Base-by-base conservation (phyloP, 306 rosid species). In the Ziziphus jujuba region DNA sequence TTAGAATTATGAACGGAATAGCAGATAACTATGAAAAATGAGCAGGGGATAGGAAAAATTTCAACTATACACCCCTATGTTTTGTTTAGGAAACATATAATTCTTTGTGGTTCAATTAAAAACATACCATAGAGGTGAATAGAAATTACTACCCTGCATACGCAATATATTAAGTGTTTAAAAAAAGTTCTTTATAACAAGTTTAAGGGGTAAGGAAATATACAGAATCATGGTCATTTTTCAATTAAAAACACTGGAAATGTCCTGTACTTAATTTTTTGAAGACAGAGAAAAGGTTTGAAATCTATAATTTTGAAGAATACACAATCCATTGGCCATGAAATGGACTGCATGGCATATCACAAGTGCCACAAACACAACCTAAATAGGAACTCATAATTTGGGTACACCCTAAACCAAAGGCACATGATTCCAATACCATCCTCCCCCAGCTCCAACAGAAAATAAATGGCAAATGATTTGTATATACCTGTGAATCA, bases 401-500 rank as follows among this genome's bases (percentile, higher is more conserved):
- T n/a, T 34, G 47, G 6, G n/a, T 28, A 22, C 9, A n/a, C 23
- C 22, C 5, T 59, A 34, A 12, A 38, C 45, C 45, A 20, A 44
- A 20, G 33, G 6, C 6, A 9, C 23, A 43, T 21, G 19, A 44
- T 9, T 12, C 44, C 15, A 57, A 67, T 22, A 47, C 7, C 14
- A 40, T 12, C 45, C 45, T 9, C 45, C 4, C 2, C 45, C 45
- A 40, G 2, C 12, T 40, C 14, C 35, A 40, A 56, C n/a, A 15
- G 38, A 63, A 35, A 23, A 19, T 53, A 75, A n/a, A 66, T 69
- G 28, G 36, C 2, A 73, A 8, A 36, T 56, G 58, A 58, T 63
- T 56, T 56, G 7, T 63, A 70, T 84, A 59, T 55, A 89, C 98
- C 96, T 92, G 97, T 54, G 98, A 92, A 84, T 92, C 96, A 48